Conservation (phyloP, 371 early-diverging fungal species). For the Mortierella sp. region DNA sequence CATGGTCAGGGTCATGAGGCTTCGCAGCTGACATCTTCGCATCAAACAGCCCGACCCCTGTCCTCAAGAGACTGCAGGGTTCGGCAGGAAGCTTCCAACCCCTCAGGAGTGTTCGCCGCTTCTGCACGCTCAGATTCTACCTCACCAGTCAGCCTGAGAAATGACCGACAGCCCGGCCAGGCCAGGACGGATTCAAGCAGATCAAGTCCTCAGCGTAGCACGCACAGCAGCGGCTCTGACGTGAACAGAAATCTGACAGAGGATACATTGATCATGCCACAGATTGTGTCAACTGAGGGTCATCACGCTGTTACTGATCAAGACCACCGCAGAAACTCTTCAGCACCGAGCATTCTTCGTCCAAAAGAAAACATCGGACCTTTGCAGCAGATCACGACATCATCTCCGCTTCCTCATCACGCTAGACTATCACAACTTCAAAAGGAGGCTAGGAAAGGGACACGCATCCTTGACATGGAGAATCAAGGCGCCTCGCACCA, state of each 20-base stretch:
- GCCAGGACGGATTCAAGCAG: slow-evolving; percentile 5
- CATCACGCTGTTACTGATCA: slow-evolving; percentile 1
- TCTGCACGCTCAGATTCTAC: slow-evolving; percentile 31
- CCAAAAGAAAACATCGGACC: slow-evolving; percentile 17
- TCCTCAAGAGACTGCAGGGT: neutral
- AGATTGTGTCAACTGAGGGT: slow-evolving; percentile 20
- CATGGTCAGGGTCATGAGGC: slow-evolving; percentile 14
- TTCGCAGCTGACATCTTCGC: neutral
- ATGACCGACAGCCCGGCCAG: neutral
- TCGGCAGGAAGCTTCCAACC: too few species aligned
- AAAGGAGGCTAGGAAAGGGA: slow-evolving; percentile 32
- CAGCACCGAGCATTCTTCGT: too few species aligned
- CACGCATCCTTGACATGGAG: slow-evolving; percentile 48
- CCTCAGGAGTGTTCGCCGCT: slow-evolving; percentile 7
- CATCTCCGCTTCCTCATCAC: slow-evolving; percentile 45
- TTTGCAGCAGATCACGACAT: slow-evolving; percentile 33
- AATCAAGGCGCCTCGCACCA: slow-evolving; percentile 37
- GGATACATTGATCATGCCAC: slow-evolving; percentile 48
- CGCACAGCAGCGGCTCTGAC: slow-evolving; percentile 21
- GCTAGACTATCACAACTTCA: slow-evolving; percentile 41
- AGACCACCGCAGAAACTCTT: slow-evolving; percentile 2
- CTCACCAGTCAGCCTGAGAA: too few species aligned
- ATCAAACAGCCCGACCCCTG: neutral
- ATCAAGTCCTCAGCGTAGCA: slow-evolving; percentile 29
- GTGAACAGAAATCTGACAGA: slow-evolving; percentile 24